Evolutionary conservation across 768 basidiomycete genomes (phyloP).

Genomic region (Suillus americanus): DNA sequence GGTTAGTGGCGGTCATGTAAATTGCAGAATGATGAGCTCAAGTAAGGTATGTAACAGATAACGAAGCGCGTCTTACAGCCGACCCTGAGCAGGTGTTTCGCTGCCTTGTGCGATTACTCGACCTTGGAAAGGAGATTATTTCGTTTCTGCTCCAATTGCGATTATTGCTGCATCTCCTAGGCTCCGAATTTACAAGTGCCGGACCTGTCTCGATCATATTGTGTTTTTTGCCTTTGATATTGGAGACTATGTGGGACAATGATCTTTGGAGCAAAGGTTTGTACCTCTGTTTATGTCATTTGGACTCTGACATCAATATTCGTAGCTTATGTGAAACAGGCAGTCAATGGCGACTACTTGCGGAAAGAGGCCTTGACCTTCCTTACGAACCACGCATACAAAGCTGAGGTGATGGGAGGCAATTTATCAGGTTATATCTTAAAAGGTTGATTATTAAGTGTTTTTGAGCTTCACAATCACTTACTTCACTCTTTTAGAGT

Average conservation of each 20-base stretch:
- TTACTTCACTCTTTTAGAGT: conserved; percentile 16
- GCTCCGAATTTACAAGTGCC: conserved; percentile 15
- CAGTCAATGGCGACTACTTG: conserved; percentile 17
- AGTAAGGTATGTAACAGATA: conserved; percentile 8
- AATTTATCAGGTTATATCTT: conserved; percentile 14
- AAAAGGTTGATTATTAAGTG: conserved; percentile 10
- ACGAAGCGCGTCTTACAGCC: not conserved
- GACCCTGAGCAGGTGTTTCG: conserved; percentile 4
- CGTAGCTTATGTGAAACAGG: conserved; percentile 20
- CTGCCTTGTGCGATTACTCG: conserved; percentile 15
- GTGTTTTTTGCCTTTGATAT: conserved; percentile 17
- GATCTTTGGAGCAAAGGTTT: conserved; percentile 23
- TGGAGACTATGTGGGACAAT: not conserved
- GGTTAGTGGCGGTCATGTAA: conserved; percentile 8
- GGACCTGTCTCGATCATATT: conserved; percentile 23
- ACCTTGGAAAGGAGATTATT: conserved; percentile 9
- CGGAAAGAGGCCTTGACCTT: conserved; percentile 22
- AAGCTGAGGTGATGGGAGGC: conserved; percentile 24
- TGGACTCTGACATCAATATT: not conserved
- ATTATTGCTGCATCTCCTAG: conserved; percentile 18
- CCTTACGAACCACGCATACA: conserved; percentile 12
- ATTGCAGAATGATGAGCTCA: not conserved
- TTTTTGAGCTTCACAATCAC: not conserved
- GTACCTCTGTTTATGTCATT: not conserved
- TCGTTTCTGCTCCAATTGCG: conserved; percentile 26